A percentile compares a stretch with the other conserved stretches of the same genome.
Evolutionary conservation across 345 rosid species (phyloP).

Genomic region (Euphorbia tirucalli): DNA sequence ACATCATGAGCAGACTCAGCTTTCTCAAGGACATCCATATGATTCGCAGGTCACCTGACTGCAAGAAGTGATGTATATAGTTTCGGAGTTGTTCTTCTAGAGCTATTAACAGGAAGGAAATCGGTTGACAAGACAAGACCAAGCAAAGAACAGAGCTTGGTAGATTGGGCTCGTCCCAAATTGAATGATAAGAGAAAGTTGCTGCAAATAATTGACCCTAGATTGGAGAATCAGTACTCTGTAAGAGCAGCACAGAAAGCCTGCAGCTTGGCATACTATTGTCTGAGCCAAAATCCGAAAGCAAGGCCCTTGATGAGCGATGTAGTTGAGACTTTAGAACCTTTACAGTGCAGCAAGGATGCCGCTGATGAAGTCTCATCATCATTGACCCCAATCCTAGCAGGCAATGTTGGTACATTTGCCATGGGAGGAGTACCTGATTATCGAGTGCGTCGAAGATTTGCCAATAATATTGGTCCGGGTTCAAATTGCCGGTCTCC

Average conservation of each 20-base stretch:
- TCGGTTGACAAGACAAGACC: slow-evolving; percentile 96
- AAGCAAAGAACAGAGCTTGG: slow-evolving; percentile 91
- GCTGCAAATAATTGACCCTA: slow-evolving; percentile 89
- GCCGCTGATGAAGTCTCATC: slow-evolving; percentile 42
- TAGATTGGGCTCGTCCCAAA: slow-evolving; percentile 98
- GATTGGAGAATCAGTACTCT: slow-evolving; percentile 82
- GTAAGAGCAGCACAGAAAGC: slow-evolving; percentile 93
- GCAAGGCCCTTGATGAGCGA: slow-evolving; percentile 98
- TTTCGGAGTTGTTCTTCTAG: slow-evolving; percentile 93
- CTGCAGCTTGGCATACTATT: slow-evolving; percentile 90
- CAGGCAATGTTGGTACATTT: slow-evolving; percentile 41
- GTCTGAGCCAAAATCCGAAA: slow-evolving; percentile 93
- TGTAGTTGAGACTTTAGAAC: slow-evolving; percentile 90
- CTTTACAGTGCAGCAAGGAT: slow-evolving; percentile 62
- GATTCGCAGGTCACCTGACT: slow-evolving; percentile 78
- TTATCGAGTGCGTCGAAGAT: slow-evolving; percentile 56
- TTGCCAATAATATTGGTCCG: slow-evolving; percentile 66
- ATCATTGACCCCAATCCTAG: slow-evolving; percentile 36
- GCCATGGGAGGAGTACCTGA: slow-evolving; percentile 73
- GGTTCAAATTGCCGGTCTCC: slow-evolving; percentile 78
- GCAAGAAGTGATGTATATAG: slow-evolving; percentile 96
- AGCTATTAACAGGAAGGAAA: slow-evolving; percentile 86
- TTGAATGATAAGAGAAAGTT: slow-evolving; percentile 84
- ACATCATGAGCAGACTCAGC: neutral
- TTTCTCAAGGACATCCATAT: slow-evolving; percentile 19